Evolutionary conservation across 345 rosid species (phyloP).

Genomic region (Citropsis articulata): DNA sequence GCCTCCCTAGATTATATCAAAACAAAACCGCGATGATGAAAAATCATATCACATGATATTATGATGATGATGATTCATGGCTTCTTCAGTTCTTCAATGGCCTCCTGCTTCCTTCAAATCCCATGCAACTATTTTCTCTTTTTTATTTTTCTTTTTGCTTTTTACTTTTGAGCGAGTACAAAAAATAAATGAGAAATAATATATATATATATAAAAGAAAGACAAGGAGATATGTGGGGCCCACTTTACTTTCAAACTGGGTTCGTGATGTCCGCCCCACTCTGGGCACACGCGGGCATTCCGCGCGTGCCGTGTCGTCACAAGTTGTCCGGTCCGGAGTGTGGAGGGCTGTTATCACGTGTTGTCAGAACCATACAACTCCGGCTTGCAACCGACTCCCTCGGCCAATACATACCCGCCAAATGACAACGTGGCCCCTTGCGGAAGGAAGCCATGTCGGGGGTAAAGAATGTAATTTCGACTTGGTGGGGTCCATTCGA

Average conservation of each 20-base stretch:
- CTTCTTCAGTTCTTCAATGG: conserved; percentile 5
- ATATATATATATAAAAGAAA: not conserved
- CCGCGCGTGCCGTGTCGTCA: not conserved
- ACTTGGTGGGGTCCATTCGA: not conserved
- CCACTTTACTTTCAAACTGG: conserved; percentile 18
- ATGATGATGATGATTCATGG: not conserved
- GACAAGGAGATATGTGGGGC: conserved; percentile 19
- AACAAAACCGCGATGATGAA: not conserved
- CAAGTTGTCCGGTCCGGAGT: not conserved
- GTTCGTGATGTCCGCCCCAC: conserved; percentile 43
- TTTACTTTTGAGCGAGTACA: not conserved
- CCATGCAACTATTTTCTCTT: not conserved
- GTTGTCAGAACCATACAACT: not conserved
- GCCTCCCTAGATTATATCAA: not conserved
- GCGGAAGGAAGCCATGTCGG: no score
- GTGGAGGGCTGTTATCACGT: not conserved
- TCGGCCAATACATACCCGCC: not conserved
- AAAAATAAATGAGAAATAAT: not conserved
- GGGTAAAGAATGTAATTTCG: not conserved
- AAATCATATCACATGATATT: not conserved
- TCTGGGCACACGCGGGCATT: conserved; percentile 10
- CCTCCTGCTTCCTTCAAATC: not conserved
- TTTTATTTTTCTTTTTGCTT: not conserved
- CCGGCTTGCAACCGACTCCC: not conserved
- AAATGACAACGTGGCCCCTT: no score